Evolutionary conservation across 768 basidiomycete genomes (phyloP).

Genomic region (Hortiboletus flavorubellus): DNA sequence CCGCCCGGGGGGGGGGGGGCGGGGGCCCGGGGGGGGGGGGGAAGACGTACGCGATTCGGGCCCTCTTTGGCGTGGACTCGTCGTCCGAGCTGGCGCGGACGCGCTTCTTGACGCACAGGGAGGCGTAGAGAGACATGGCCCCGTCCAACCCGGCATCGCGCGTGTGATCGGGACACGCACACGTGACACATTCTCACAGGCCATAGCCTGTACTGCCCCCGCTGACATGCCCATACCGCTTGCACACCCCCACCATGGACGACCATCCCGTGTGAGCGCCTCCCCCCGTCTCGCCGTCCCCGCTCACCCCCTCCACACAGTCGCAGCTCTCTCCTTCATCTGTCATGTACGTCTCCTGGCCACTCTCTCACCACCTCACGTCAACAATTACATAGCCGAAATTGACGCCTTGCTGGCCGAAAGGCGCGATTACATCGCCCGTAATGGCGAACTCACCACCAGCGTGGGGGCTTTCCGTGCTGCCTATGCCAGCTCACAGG

Average conservation of each 20-base stretch:
- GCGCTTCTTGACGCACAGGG: constrained; percentile 68
- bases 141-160: background rate
- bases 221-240: background rate
- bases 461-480: constrained; percentile 24
- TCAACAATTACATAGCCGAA: constrained; percentile 22
- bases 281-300: background rate
- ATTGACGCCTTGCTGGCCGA: constrained; percentile 25
- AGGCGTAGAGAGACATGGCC: constrained; percentile 16
- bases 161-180: constrained; percentile 28
- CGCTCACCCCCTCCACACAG: background rate
- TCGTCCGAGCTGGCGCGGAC: constrained; percentile 47
- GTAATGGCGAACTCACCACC: constrained; percentile 24
- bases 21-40: no score
- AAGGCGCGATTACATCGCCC: constrained; percentile 20
- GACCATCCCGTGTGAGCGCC: constrained; percentile 16
- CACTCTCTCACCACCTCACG: background rate
- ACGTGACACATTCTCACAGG: constrained; percentile 34
- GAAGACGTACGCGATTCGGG: constrained; percentile 46
- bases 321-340: background rate
- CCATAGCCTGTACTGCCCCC: background rate
- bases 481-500: constrained; percentile 25
- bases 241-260: constrained; percentile 7
- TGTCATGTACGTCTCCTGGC: constrained; percentile 9
- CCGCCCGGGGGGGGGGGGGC: no score
- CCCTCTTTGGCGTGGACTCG: constrained; percentile 63